phyloP scores from a whole-genome alignment of 179 eudicot genomes.

The Corrigiola litoralis region DNA sequence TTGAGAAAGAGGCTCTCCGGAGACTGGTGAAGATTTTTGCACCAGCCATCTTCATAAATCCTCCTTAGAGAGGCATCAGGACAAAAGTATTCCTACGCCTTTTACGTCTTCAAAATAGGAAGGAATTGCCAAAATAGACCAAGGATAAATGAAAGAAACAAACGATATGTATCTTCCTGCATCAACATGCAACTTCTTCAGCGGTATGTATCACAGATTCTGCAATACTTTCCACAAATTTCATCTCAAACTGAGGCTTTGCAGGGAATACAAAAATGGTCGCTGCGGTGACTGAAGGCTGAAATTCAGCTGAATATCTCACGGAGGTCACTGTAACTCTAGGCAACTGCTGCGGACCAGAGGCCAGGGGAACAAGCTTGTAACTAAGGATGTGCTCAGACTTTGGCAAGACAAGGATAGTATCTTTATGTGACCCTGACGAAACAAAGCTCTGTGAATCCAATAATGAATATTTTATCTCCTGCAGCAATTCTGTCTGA shows the following conservation, averaged over 20 bases:
- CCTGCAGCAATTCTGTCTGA: conserved; percentile 75
- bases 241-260: conserved; percentile 50
- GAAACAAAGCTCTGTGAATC: conserved; percentile 86
- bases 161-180: neutral
- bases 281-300: conserved; percentile 64
- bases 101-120: neutral
- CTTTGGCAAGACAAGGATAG: conserved; percentile 61
- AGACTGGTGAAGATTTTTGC: neutral
- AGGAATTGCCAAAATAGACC: neutral
- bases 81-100: neutral
- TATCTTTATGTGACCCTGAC: conserved; percentile 73
- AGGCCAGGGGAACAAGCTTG: conserved; percentile 75
- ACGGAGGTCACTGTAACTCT: conserved; percentile 51
- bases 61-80: neutral
- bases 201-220: conserved; percentile 35
- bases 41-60: neutral
- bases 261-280: conserved; percentile 80
- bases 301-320: conserved; percentile 74
- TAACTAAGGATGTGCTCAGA: conserved; percentile 61
- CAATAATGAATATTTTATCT: conserved; percentile 67
- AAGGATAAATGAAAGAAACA: neutral
- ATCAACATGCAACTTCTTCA: conserved; percentile 22
- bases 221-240: conserved; percentile 12
- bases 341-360: conserved; percentile 82
- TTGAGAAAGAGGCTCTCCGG: too few relatives aligned